These are phyloP conservation scores for Fusarium citri DNA, from an alignment of 2,329 filamentous ascomycete genomes.

Conservation along the genomic window DNA sequence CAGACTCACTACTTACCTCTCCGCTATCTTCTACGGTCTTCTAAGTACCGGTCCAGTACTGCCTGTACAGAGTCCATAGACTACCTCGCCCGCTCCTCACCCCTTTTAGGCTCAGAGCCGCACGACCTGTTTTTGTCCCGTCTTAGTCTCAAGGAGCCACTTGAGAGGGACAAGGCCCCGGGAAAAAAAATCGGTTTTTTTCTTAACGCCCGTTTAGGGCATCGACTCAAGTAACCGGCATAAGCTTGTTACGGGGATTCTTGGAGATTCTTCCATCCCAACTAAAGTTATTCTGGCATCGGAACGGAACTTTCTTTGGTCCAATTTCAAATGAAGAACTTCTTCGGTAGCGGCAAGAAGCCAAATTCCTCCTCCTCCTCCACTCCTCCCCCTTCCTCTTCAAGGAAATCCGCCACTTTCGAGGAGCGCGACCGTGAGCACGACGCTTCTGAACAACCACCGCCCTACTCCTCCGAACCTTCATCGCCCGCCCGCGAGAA, in stretches of 20 bases:
- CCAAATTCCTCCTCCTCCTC: slow-evolving; percentile 39
- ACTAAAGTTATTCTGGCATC: slow-evolving; percentile 23
- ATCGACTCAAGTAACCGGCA: slow-evolving; percentile 52
- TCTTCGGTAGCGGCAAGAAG: slow-evolving; percentile 62
- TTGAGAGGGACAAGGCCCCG: slow-evolving; percentile 39
- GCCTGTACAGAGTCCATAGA: neutral
- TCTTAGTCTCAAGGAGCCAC: slow-evolving; percentile 31
- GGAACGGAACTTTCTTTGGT: slow-evolving; percentile 41
- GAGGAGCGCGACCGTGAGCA: slow-evolving; percentile 50
- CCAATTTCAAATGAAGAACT: slow-evolving; percentile 60
- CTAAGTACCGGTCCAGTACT: slow-evolving; percentile 4
- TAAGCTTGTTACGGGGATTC: slow-evolving; percentile 56
- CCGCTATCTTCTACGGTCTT: neutral
- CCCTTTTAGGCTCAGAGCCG: slow-evolving; percentile 41
- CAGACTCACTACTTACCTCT: slow-evolving; percentile 5
- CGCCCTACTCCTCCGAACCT: slow-evolving; percentile 51
- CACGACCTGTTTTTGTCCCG: slow-evolving; percentile 24
- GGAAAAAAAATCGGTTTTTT: slow-evolving; percentile 46
- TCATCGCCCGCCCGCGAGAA: slow-evolving; percentile 54
- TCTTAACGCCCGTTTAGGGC: slow-evolving; percentile 51
- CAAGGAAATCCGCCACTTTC: slow-evolving; percentile 56
- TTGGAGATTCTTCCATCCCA: slow-evolving; percentile 41
- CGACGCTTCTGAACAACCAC: slow-evolving; percentile 52
- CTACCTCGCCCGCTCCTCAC: slow-evolving; percentile 7
- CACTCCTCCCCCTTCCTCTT: slow-evolving; percentile 39